Evolutionary conservation across 371 early-diverging fungal species (phyloP), one percentile per base, ranked within the genome.

Genomic region (Smittium culicis): DNA sequence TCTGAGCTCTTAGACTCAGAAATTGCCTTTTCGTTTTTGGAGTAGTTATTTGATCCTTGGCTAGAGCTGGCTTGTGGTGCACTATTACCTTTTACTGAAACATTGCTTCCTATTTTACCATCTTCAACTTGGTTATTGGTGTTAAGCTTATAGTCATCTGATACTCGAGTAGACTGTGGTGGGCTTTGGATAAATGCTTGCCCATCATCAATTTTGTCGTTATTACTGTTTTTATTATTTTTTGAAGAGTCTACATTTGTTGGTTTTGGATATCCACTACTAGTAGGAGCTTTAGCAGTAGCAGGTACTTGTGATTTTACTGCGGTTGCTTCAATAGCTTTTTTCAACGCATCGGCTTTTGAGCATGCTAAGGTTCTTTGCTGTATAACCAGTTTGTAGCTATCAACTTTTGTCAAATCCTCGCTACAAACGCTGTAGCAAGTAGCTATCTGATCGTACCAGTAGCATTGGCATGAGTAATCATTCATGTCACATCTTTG

Each of bases 381-480:
- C 14, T n/a, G 24, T 63, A n/a, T 35, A 32, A 32, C 24, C n/a
- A 34, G 34, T n/a, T 33, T 25, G 33, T 34, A 33, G 14, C 8
- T 31, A 30, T 20, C n/a, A 34, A 14, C 63, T 63, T 32, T 63
- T 11, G 34, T n/a, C n/a, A 30, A 14, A 33, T 63, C 63, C 2
- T 25, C 25, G 14, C 5, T 5, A 32, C 63, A 63, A 24, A 63
- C 11, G n/a, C 32, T 33, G 34, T 63, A 63, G 33, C 63, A 63
- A 30, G 34, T 32, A 27, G n/a, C 63, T 34, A 33, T n/a, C n/a
- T 63, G 63, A 32, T 35, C n/a, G 14, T 5, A 63, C 63, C 63
- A 63, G n/a, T 63, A 63, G 33, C 63, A 63, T 33, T 63, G 63
- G 32, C 63, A 63, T 14, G 30, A 1, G 32, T 63, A 63, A 33